Base-by-base conservation (phyloP, 2,329 filamentous ascomycete genomes). In the Beauveria varroae region DNA sequence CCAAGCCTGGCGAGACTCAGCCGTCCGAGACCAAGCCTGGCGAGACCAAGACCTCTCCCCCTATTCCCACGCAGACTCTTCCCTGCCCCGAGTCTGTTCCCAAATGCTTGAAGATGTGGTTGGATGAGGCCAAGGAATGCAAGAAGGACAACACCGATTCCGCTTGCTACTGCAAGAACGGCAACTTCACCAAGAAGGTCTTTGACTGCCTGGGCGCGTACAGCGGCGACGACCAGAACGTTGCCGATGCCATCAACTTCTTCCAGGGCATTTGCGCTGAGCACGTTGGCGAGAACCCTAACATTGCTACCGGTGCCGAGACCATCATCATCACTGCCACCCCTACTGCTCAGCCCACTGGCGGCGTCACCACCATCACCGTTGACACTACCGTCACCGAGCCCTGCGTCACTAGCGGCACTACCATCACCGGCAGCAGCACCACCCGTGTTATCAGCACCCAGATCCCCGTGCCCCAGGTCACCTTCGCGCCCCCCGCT, bases 51-150 rank as follows among this genome's bases (percentile, higher is more conserved):
- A 68, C 69, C 41, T 64, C 67, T 5, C 40, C 44, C 12, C 49
- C 50, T 26, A 60, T 69, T 56, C 65, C 67, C 49, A 67, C 67
- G 1, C 65, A 68, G 67, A 69, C 69, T 41, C 75, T 81, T 47
- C 77, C 79, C 62, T 85, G 86, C 76, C 91, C 92, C 62, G 76
- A 80, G 28, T 83, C 93, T 53, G 87, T 97, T 55, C 93, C 93
- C 65, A 86, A 86, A 71, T 98, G 93, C 81, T 79, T 98, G 77
- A 95, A 93, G 84, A 96, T 92, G 69, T 97, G 91, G 90, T 77
- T 96, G 70, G 83, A 85, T 72, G 76, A 81, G 64, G 83, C 89
- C 56, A 63, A 70, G 57, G 79, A 83, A 71, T 98, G 93, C 85
- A 81, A 82, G 68, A 86, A 37, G 12, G 34, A 90, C 78, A 96